Percentiles rank a stretch among this genome's conserved stretches.
phyloP scores from a whole-genome alignment of 768 basidiomycete genomes.

The Phallus indusiatus region DNA sequence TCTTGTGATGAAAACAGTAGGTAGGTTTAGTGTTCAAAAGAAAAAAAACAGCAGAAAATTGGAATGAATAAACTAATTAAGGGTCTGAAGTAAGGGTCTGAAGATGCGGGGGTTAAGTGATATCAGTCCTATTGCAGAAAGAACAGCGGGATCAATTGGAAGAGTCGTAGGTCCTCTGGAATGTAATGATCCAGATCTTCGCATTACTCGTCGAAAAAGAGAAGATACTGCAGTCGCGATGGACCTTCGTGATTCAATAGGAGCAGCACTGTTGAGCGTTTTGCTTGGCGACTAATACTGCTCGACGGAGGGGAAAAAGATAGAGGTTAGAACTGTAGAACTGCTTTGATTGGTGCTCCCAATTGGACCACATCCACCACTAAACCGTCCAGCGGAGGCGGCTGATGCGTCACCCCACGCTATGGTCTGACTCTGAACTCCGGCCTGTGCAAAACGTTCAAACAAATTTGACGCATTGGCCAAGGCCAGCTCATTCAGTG shows the following conservation, averaged over 20 bases:
- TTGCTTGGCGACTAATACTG: conserved; percentile 9
- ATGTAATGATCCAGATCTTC: conserved; percentile 20
- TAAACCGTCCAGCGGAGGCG: neutral
- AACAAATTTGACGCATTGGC: conserved; percentile 81
- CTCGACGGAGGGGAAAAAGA: conserved; percentile 13
- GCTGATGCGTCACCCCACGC: neutral
- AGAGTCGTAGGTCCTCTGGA: neutral
- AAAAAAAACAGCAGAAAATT: too few relatives aligned
- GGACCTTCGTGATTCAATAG: conserved; percentile 44
- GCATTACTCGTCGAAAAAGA: conserved; percentile 41
- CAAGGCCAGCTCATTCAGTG: conserved; percentile 68
- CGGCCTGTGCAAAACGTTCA: conserved; percentile 53
- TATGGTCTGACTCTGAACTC: neutral
- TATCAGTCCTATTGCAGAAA: too few relatives aligned
- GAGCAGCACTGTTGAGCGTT: conserved; percentile 33
- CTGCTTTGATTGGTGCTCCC: conserved; percentile 4
- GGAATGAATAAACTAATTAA: too few relatives aligned
- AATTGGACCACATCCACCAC: neutral
- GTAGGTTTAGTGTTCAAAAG: too few relatives aligned
- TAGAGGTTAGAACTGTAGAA: conserved; percentile 1
- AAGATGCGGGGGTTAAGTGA: too few relatives aligned
- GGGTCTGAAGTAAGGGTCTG: too few relatives aligned
- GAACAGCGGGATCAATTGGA: too few relatives aligned
- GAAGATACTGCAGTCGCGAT: conserved; percentile 41
- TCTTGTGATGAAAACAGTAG: too few relatives aligned